Evolutionary conservation across 345 rosid species (phyloP).

Genomic region (Eucalyptus curtisii): DNA sequence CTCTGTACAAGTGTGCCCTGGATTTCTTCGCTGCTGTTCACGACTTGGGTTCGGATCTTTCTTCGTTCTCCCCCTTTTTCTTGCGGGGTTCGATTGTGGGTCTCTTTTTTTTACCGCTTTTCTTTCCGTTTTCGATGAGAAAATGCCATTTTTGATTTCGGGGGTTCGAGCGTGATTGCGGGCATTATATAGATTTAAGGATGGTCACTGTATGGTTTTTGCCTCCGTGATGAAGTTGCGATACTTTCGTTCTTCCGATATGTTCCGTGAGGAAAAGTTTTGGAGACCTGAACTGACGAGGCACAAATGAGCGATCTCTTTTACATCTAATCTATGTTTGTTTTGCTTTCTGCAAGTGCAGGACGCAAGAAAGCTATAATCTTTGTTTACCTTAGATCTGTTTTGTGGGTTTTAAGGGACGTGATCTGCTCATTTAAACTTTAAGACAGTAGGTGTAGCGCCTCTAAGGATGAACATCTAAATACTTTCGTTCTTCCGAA

Average conservation of each 20-base stretch:
- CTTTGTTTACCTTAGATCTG: background rate
- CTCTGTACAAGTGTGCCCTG: background rate
- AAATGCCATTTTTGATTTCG: background rate
- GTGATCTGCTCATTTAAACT: background rate
- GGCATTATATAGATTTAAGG: background rate
- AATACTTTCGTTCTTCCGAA: slow-evolving; percentile 14
- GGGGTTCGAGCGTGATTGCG: background rate
- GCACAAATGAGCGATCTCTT: background rate
- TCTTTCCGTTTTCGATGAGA: background rate
- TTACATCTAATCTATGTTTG: background rate
- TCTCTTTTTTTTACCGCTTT: background rate
- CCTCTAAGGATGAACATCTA: background rate
- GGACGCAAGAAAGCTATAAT: background rate
- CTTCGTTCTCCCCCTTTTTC: background rate
- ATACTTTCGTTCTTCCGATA: slow-evolving; percentile 5
- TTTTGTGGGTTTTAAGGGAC: background rate
- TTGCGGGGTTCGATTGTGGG: background rate
- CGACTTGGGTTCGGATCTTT: background rate
- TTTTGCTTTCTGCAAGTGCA: background rate
- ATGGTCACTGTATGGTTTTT: background rate
- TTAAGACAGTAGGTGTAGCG: background rate
- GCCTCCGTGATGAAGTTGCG: background rate
- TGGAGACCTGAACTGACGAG: slow-evolving; percentile 10
- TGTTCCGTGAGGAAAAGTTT: background rate
- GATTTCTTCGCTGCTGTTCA: background rate